phyloP scores from a whole-genome alignment of 2,329 filamentous ascomycete genomes.

The Paecilomyces dactylethromorphus region DNA sequence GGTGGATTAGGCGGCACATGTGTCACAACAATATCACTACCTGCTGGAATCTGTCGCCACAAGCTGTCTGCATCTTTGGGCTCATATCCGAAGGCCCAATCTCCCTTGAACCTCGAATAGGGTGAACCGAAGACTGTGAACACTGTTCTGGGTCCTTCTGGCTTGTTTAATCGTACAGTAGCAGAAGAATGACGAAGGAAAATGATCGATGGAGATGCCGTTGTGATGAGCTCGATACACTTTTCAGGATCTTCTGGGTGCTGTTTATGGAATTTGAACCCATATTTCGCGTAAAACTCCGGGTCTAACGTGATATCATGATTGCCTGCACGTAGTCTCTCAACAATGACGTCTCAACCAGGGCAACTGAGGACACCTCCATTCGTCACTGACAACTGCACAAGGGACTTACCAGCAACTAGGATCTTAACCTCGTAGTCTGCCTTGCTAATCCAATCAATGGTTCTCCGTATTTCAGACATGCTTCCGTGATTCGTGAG shows the following conservation, averaged over 20 bases:
- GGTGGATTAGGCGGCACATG: conserved; percentile 50
- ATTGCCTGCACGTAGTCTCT: conserved; percentile 39
- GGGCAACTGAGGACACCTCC: not conserved
- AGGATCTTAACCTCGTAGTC: conserved; percentile 51
- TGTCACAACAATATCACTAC: conserved; percentile 49
- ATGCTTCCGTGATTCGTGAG: conserved; percentile 51
- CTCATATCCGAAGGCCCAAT: conserved; percentile 53
- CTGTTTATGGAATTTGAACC: conserved; percentile 38
- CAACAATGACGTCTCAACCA: not conserved
- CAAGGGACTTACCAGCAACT: conserved; percentile 41
- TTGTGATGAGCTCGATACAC: conserved; percentile 38
- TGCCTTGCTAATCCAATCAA: conserved; percentile 47
- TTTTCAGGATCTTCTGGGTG: conserved; percentile 36
- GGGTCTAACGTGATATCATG: conserved; percentile 52
- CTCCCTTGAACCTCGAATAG: conserved; percentile 39
- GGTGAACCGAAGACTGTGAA: conserved; percentile 56
- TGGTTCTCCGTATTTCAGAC: conserved; percentile 44
- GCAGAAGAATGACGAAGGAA: conserved; percentile 47
- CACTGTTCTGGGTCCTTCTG: conserved; percentile 39
- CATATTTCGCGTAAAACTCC: conserved; percentile 40
- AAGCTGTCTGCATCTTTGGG: conserved; percentile 33
- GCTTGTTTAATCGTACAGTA: conserved; percentile 37
- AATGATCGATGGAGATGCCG: conserved; percentile 37
- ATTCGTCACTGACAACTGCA: not conserved
- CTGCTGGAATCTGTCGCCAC: conserved; percentile 46